These are phyloP conservation scores for Mortierella sp. DNA, from an alignment of 371 early-diverging fungal genomes.

Conservation along the genomic window DNA sequence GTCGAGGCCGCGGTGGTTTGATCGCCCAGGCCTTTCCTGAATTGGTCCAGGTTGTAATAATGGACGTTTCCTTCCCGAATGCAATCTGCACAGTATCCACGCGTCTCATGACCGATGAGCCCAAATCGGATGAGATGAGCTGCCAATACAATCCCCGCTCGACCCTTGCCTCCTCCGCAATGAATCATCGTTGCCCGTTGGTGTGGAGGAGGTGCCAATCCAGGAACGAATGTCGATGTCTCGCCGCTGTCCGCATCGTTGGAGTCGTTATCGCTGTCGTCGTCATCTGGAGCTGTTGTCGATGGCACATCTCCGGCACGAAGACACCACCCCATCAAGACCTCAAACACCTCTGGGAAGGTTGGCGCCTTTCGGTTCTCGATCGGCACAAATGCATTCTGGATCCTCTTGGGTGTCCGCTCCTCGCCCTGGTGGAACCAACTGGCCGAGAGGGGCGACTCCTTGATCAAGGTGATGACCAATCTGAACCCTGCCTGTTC, in stretches of 20 bases:
- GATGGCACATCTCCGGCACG: slow-evolving; percentile 17
- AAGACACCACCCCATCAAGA: slow-evolving; percentile 53
- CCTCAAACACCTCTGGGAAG: slow-evolving; percentile 53
- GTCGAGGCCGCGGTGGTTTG: slow-evolving; percentile 23
- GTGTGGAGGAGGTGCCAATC: slow-evolving; percentile 19
- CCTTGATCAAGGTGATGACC: slow-evolving; percentile 64
- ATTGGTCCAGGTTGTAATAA: slow-evolving; percentile 36
- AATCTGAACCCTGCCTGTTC: slow-evolving; percentile 53
- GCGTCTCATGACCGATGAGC: slow-evolving; percentile 39
- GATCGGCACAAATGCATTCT: slow-evolving; percentile 54
- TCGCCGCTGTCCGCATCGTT: background rate
- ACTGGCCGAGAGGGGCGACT: slow-evolving; percentile 59
- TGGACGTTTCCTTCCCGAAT: slow-evolving; percentile 33
- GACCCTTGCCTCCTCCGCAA: slow-evolving; percentile 67
- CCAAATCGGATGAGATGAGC: slow-evolving; percentile 63
- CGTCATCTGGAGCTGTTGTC: no score
- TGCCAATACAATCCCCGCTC: slow-evolving; percentile 63
- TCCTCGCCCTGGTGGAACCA: slow-evolving; percentile 59
- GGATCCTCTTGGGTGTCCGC: slow-evolving; percentile 23
- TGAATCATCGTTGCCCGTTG: slow-evolving; percentile 61
- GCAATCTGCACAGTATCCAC: slow-evolving; percentile 44
- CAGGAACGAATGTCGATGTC: background rate
- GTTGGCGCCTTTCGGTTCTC: slow-evolving; percentile 52
- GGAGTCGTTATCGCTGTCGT: background rate
- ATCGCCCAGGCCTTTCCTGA: slow-evolving; percentile 40